Base-by-base conservation (phyloP, 2,329 filamentous ascomycete genomes). In the Beauveria caledonica region DNA sequence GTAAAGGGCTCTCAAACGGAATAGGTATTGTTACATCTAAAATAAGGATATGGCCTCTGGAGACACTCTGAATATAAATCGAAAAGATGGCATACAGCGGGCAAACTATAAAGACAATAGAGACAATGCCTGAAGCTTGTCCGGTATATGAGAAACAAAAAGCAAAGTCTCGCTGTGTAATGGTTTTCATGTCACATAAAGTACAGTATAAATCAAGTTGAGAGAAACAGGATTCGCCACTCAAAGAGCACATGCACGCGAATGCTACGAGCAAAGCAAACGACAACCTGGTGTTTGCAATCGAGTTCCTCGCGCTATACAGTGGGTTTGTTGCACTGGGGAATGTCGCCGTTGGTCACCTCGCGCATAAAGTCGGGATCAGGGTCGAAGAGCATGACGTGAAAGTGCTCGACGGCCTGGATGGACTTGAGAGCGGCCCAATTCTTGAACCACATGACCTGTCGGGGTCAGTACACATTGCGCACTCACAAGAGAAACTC, bases 351-450 rank as follows among this genome's bases (percentile, higher is more conserved):
- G 42, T 84, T 77, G 6, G 91, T 96, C 63, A 96, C 80, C 60
- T 84, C 76, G 56, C 77, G 76, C 50, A 96, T 74, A 65, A 95
- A 90, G 3, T 77, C 79, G 44, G 79, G 77, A 66, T 93, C 86
- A 1, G 92, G 87, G 66, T 90, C 80, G 71, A 87, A 89, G 58
- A 97, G 77, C 91, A 97, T 92, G 69, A 97, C 87, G 73, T 97
- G 93, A 69, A 97, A 94, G 72, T 97, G 93, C 77, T 97, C 92
- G 11, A 97, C 84, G 1, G 89, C 85, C 67, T 91, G 85, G 29
- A 97, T 84, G 25, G 88, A 94, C 77, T 96, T 96, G 65, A 97
- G 76, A 17, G 82, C 84, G 58, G 79, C 82, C 91, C 92, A 96
- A 69, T 97, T 97, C 77, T 64, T 76, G 59, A 89, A 83, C 71